Percentiles rank a stretch among this genome's conserved stretches.
phyloP scores from a whole-genome alignment of 371 early-diverging fungal genomes.

The Saksenaea oblongispora region DNA sequence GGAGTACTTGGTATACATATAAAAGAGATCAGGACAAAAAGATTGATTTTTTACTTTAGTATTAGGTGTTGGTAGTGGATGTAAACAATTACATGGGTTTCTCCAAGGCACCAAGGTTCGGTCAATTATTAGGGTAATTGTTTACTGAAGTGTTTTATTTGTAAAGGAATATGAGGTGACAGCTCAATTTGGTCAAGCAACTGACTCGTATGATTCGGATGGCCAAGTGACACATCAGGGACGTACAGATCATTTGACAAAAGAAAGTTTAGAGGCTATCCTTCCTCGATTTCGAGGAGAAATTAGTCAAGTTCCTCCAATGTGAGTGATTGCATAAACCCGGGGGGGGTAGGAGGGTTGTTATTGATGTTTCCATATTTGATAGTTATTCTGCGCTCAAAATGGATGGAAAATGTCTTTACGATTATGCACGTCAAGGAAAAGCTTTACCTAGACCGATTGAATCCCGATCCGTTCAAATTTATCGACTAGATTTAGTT shows the following conservation, averaged over 20 bases:
- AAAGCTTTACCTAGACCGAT: conserved; percentile 34
- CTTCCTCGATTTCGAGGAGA: conserved; percentile 38
- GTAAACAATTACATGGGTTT: conserved; percentile 39
- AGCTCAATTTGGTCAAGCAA: conserved; percentile 43
- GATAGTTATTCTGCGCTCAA: conserved; percentile 50
- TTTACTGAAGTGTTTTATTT: background rate
- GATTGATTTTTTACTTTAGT: conserved; percentile 18
- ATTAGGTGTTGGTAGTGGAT: conserved; percentile 48
- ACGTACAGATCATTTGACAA: conserved; percentile 30
- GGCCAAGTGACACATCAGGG: conserved; percentile 32
- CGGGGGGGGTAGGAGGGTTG: background rate
- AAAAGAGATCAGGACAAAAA: background rate
- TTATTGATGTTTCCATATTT: conserved; percentile 10
- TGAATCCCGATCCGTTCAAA: conserved; percentile 29
- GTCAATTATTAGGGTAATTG: background rate
- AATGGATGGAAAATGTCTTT: conserved; percentile 49
- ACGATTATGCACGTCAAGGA: conserved; percentile 51
- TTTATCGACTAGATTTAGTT: conserved; percentile 27
- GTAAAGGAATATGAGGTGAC: conserved; percentile 43
- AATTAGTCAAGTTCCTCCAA: conserved; percentile 49
- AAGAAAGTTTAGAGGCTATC: conserved; percentile 17
- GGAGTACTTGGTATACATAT: conserved; percentile 43
- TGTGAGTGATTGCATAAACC: conserved; percentile 30
- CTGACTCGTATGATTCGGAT: conserved; percentile 51
- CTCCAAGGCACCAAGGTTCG: conserved; percentile 37